These are phyloP conservation scores for Saccharum hybrid DNA, from an alignment of 202 grass and related monocot species.

Conservation along the genomic window DNA sequence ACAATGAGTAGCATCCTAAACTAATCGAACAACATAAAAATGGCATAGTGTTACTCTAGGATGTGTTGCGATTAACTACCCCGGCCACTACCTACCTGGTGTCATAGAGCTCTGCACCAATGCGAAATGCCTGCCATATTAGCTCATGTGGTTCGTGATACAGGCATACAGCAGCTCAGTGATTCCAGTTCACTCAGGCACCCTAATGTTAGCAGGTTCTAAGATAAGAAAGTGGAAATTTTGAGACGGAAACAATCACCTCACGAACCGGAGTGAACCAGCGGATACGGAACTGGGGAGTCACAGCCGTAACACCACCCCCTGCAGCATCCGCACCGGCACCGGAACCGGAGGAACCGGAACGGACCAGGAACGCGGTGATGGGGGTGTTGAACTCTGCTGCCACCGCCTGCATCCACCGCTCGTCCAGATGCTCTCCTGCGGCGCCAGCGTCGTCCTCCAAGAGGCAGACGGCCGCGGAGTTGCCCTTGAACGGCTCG, in stretches of 20 bases:
- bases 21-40: not conserved
- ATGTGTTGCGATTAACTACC: not conserved
- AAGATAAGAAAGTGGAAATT: not conserved
- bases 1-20: not conserved
- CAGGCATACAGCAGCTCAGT: not conserved
- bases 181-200: not conserved
- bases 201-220: not conserved
- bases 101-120: not conserved
- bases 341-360: too few species aligned
- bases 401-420: conserved; percentile 68
- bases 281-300: conserved; percentile 47
- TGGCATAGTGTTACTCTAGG: not conserved
- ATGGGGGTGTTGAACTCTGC: conserved; percentile 61
- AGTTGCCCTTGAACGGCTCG: conserved; percentile 64
- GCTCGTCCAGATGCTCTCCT: conserved; percentile 18
- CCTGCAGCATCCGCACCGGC: not conserved
- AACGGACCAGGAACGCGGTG: conserved; percentile 44
- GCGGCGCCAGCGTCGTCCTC: conserved; percentile 21
- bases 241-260: conserved; percentile 19
- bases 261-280: conserved; percentile 59
- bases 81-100: not conserved
- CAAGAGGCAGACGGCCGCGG: conserved; percentile 62
- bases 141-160: not conserved
- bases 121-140: not conserved
- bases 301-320: not conserved